Evolutionary conservation across 202 grass and related monocot species (phyloP), one percentile per base, ranked within the genome.

Genomic region (Setaria viridis): DNA sequence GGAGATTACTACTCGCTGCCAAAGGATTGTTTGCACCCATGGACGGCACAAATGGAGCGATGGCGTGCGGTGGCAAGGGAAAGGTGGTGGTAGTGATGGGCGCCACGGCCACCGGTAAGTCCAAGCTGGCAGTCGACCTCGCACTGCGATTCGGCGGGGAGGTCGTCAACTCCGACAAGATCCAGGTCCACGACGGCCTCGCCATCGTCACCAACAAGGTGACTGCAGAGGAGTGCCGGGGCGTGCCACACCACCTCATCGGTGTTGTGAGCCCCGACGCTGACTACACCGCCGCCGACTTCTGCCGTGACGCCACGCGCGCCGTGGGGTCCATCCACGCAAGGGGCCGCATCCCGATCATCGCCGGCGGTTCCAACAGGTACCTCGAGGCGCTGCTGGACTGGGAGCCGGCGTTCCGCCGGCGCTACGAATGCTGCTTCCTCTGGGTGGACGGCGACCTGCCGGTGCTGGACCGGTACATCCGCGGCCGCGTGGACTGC

Each of bases 91-190:
- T 92, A 20, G 89, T 94, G 2, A 89, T 94, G 81, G 92, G 92
- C 21, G 89, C 89, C 11, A 94, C 92, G 42, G 92, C 81, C 30
- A 94, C 89, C 7, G 92, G 92, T 46, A 94, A 94, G 68, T 92
- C 92, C 1, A 86, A 81, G 75, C 85, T 94, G 9, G 89, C 92
- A 0, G 79, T 94, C 4, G 89, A 90, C 74, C 72, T 94, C 0
- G 92, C 89, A 3, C 58, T 67, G 29, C 62, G 12, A 0, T 53
- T 94, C 39, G 50, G 48, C 25, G 92, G 92, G 5, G 89, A 94
- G 80, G 89, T 94, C 0, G 1, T 94, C 2, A 94, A 94, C 76
- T 85, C 89, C 0, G 92, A 92, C 20, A 94, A 94, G 85, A 86
- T 94, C 37, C 92, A 94, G 67, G 45, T 92, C 6, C 64, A 94